These are phyloP conservation scores for Cercospora nicotianae DNA, from an alignment of 2,329 filamentous ascomycete species.

Conservation along the genomic window DNA sequence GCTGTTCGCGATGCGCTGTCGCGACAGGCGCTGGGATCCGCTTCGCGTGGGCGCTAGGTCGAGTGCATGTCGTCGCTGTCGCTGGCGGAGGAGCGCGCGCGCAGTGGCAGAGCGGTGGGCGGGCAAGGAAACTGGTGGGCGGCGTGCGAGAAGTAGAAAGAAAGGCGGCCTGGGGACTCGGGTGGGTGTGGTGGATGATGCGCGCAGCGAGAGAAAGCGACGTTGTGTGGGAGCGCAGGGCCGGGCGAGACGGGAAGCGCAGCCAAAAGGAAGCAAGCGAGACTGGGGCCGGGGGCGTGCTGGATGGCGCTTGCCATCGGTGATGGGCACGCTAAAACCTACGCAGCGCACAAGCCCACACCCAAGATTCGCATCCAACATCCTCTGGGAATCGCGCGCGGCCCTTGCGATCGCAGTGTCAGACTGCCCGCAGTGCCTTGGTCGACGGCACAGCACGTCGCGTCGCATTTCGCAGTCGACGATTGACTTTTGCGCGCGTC, in stretches of 20 bases:
- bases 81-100: neutral
- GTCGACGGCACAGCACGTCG: neutral
- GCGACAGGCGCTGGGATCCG: constrained; percentile 17
- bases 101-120: neutral
- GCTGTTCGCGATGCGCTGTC: constrained; percentile 17
- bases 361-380: neutral
- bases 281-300: neutral
- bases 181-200: neutral
- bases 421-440: neutral
- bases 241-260: neutral
- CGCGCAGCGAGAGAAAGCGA: neutral
- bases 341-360: constrained; percentile 2
- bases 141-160: neutral
- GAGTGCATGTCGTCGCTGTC: constrained; percentile 10
- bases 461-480: neutral
- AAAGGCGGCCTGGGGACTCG: neutral
- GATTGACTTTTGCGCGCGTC: neutral
- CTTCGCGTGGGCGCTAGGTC: constrained; percentile 11
- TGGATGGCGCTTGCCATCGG: constrained; percentile 1
- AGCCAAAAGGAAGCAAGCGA: constrained; percentile 5
- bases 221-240: neutral
- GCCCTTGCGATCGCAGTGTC: constrained; percentile 10
- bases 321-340: neutral
- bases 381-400: neutral
- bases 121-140: neutral